Evolutionary conservation across 2,329 filamentous ascomycete species (phyloP), one percentile per base, ranked within the genome.

Genomic region (Stemphylium beticola): DNA sequence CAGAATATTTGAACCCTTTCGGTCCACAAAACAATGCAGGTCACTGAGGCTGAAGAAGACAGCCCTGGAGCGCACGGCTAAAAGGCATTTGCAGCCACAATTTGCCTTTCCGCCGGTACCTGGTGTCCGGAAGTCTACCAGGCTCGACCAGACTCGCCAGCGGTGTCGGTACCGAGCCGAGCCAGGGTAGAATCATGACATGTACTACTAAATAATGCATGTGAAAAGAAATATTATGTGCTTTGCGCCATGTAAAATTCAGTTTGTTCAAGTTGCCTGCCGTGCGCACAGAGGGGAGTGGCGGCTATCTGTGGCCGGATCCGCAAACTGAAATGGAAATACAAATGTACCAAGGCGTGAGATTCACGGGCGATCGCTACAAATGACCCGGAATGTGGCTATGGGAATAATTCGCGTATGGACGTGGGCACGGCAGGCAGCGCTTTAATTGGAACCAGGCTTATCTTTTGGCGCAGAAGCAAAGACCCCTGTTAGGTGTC

Each of bases 391-490:
- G 43, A 26, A 39, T n/a, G 11, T 22, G 26, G 33, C 44, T 45
- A 15, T 38, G 22, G 37, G 49, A 57, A 55, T 51, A 33, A 40
- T 48, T 42, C 29, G 57, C 53, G 46, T 36, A 43, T 54, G 36
- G 49, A 31, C 53, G 40, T 45, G 44, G 41, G 22, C 22, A 43
- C 49, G 59, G 59, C 53, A 54, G 46, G 48, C 36, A 40, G 39
- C 12, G 52, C 49, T 53, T 56, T 62, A 52, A 62, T 58, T 60
- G 57, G 57, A 51, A 55, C 46, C 53, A 49, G 53, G 57, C 57
- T 60, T 60, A 58, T 60, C 57, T 34, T 40, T 49, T 24, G 54
- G 53, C 40, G 48, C 45, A 47, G 51, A 42, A 39, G 47, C 52
- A 46, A 55, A 45, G 40, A 49, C 42, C 55, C 50, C 46, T 49